Conservation (phyloP, 139 green algal genomes). For the Closterium sp. region DNA sequence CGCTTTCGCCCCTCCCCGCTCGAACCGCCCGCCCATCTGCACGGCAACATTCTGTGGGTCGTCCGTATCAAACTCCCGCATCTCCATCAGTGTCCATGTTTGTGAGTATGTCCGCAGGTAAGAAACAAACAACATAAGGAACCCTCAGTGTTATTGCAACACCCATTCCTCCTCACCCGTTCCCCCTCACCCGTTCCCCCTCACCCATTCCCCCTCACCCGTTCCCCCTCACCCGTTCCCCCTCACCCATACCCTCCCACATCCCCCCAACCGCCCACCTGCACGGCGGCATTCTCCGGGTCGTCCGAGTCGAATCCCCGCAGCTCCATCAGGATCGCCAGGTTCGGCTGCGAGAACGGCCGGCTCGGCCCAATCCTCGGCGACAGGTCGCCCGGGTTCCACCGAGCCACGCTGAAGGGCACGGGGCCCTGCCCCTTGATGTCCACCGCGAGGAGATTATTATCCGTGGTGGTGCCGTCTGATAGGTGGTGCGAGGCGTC, state of each 20-base stretch:
- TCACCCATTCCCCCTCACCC: too few relatives aligned
- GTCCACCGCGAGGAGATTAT: constrained; percentile 42
- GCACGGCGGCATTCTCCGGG: not conserved
- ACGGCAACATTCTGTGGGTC: too few relatives aligned
- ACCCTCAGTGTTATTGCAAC: too few relatives aligned
- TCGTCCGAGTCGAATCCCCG: not conserved
- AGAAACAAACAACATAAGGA: too few relatives aligned
- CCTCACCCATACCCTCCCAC: not conserved
- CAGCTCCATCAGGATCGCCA: constrained; percentile 10
- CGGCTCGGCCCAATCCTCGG: constrained; percentile 24
- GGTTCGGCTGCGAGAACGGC: constrained; percentile 38
- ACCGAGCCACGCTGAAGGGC: constrained; percentile 29
- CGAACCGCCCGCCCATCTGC: too few relatives aligned
- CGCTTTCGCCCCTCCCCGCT: too few relatives aligned
- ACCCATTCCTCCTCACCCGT: too few relatives aligned
- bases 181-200: too few relatives aligned
- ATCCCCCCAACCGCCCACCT: not conserved
- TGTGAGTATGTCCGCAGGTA: too few relatives aligned
- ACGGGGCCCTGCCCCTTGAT: constrained; percentile 38
- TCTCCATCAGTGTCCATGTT: too few relatives aligned
- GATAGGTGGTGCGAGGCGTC: not conserved
- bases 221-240: not conserved
- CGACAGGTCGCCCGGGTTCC: constrained; percentile 45
- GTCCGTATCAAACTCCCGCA: too few relatives aligned
- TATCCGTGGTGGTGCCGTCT: not conserved